Evolutionary conservation across 73 alveolate genomes (phyloP).

Genomic region (Tetrahymena thermophila): DNA sequence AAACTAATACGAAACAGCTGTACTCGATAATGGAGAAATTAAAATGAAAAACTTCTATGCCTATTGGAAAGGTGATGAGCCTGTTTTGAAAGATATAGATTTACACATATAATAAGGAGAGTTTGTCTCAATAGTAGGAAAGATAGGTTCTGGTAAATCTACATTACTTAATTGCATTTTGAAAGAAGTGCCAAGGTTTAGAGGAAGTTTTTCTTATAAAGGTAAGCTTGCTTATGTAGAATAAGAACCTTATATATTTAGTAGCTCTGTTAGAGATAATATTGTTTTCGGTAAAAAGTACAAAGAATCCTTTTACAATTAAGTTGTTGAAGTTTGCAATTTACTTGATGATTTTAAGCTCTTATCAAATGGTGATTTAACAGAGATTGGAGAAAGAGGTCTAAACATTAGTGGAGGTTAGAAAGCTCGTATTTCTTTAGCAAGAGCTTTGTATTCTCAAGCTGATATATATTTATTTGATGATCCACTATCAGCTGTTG

Average conservation of each 20-base stretch:
- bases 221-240: slow-evolving; percentile 59
- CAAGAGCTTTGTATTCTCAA: slow-evolving; percentile 77
- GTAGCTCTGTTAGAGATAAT: slow-evolving; percentile 81
- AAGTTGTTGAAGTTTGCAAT: slow-evolving; percentile 69
- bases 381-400: slow-evolving; percentile 92
- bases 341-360: slow-evolving; percentile 74
- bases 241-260: slow-evolving; percentile 87
- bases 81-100: slow-evolving; percentile 17
- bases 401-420: slow-evolving; percentile 80
- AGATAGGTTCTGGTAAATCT: slow-evolving; percentile 58
- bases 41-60: slow-evolving; percentile 11
- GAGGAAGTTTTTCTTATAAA: slow-evolving; percentile 4
- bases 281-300: slow-evolving; percentile 71
- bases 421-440: slow-evolving; percentile 77
- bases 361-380: slow-evolving; percentile 69
- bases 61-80: slow-evolving; percentile 17
- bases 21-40: background rate
- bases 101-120: slow-evolving; percentile 37
- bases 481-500: slow-evolving; percentile 70
- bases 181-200: slow-evolving; percentile 50
- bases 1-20: background rate
- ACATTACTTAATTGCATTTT: slow-evolving; percentile 58
- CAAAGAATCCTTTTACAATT: slow-evolving; percentile 62
- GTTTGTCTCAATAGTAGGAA: slow-evolving; percentile 22
- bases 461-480: slow-evolving; percentile 60